phyloP scores from a whole-genome alignment of 148 eudicot species.

The Silene uniflora region DNA sequence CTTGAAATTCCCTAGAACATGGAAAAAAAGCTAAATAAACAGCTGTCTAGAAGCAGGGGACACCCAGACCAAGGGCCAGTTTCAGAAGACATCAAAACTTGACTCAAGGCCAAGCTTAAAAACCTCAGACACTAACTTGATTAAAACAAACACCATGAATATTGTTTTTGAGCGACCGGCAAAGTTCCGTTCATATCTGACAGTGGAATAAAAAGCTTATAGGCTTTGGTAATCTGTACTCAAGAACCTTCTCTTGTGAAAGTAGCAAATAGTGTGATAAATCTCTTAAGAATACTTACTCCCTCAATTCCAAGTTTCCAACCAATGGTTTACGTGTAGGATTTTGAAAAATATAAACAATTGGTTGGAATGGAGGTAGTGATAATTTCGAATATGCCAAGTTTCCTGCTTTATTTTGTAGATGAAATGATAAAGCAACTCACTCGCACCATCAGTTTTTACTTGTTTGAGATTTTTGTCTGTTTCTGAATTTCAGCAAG shows the following conservation, averaged over 20 bases:
- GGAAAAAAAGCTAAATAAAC: not conserved
- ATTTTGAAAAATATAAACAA: no score
- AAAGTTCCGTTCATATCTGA: not conserved
- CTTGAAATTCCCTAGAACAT: not conserved
- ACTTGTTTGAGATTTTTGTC: conserved; percentile 9
- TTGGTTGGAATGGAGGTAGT: no score
- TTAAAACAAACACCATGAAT: not conserved
- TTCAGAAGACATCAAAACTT: not conserved
- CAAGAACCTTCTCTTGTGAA: not conserved
- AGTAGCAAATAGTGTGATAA: not conserved
- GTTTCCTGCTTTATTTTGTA: not conserved
- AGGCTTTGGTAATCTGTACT: not conserved
- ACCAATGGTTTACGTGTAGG: no score
- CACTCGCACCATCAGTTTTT: not conserved
- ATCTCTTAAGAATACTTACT: not conserved
- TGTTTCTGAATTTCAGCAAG: conserved; percentile 49
- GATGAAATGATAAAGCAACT: not conserved
- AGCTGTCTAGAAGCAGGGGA: not conserved
- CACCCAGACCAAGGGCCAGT: not conserved
- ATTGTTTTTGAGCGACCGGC: not conserved
- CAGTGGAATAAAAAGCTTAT: not conserved
- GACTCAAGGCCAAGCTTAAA: conserved; percentile 5
- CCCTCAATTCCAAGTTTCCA: no score
- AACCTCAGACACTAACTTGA: not conserved
- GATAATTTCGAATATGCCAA: not conserved